Evolutionary conservation across 31 red algal species (phyloP).

Genomic region (Bonnemaisonia californica): DNA sequence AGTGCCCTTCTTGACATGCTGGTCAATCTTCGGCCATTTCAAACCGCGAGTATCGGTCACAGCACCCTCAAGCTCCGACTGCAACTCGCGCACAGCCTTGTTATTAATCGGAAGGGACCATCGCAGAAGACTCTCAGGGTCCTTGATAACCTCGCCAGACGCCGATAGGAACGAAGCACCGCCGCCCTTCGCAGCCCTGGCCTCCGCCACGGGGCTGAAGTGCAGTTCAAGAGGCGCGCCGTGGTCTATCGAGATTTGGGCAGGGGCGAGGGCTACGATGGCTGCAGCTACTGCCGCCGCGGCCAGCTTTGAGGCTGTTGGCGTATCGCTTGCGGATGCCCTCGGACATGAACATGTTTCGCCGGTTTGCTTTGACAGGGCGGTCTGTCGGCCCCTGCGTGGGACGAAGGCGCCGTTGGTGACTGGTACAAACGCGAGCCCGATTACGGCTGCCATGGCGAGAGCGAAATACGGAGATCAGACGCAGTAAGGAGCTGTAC

Average conservation of each 20-base stretch:
- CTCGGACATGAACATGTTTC: neutral
- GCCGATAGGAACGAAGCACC: slow-evolving; percentile 64
- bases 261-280: neutral
- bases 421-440: too few species aligned
- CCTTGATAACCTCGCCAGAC: slow-evolving; percentile 87
- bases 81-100: slow-evolving; percentile 82
- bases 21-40: slow-evolving; percentile 81
- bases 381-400: too few species aligned
- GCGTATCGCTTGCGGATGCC: neutral
- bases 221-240: slow-evolving; percentile 6
- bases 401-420: too few species aligned
- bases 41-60: slow-evolving; percentile 57
- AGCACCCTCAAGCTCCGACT: slow-evolving; percentile 69
- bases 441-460: too few species aligned
- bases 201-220: slow-evolving; percentile 27
- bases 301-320: neutral
- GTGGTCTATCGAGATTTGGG: too few species aligned
- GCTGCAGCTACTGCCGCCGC: neutral
- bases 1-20: slow-evolving; percentile 41
- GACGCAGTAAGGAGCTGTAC: too few species aligned
- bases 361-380: too few species aligned
- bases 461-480: too few species aligned
- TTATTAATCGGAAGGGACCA: slow-evolving; percentile 93
- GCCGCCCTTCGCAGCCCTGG: slow-evolving; percentile 55
- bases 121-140: slow-evolving; percentile 90